A percentile compares a stretch with the other conserved stretches of the same genome.
Conservation (phyloP, 495 filamentous ascomycete species). For the Aspergillus conjunctus region DNA sequence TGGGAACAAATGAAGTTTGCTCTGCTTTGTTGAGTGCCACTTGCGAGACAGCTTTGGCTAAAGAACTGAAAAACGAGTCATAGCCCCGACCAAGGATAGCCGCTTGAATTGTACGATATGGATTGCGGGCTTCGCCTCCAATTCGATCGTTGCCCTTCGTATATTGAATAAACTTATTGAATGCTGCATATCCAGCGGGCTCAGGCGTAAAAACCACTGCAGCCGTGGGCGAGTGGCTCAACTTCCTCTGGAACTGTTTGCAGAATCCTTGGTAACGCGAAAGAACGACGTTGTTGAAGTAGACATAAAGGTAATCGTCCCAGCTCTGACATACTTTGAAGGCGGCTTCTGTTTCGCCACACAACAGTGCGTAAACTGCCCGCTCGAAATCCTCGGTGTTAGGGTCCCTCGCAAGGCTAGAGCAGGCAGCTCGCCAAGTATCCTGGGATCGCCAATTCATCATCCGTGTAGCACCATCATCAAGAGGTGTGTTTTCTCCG, state of each 20-base stretch:
- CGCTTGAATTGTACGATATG: slow-evolving; percentile 53
- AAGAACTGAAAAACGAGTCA: slow-evolving; percentile 39
- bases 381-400: slow-evolving; percentile 76
- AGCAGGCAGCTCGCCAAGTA: slow-evolving; percentile 83
- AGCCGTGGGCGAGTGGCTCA: slow-evolving; percentile 39
- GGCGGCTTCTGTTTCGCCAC: slow-evolving; percentile 77
- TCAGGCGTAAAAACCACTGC: slow-evolving; percentile 40
- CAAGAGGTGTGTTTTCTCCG: slow-evolving; percentile 39
- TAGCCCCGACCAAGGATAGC: slow-evolving; percentile 44
- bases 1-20: slow-evolving; percentile 34
- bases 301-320: slow-evolving; percentile 90
- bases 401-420: slow-evolving; percentile 66
- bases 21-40: slow-evolving; percentile 27
- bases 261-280: slow-evolving; percentile 49
- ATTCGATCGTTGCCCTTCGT: slow-evolving; percentile 40
- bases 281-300: slow-evolving; percentile 81
- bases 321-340: slow-evolving; percentile 74
- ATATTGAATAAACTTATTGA: slow-evolving; percentile 43
- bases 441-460: slow-evolving; percentile 53
- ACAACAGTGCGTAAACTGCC: slow-evolving; percentile 86
- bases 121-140: slow-evolving; percentile 44
- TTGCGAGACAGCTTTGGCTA: slow-evolving; percentile 45
- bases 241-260: slow-evolving; percentile 46
- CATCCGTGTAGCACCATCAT: slow-evolving; percentile 48
- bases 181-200: slow-evolving; percentile 42